Conservation (phyloP, 2,329 filamentous ascomycete species). For the Neofusicoccum parvum region DNA sequence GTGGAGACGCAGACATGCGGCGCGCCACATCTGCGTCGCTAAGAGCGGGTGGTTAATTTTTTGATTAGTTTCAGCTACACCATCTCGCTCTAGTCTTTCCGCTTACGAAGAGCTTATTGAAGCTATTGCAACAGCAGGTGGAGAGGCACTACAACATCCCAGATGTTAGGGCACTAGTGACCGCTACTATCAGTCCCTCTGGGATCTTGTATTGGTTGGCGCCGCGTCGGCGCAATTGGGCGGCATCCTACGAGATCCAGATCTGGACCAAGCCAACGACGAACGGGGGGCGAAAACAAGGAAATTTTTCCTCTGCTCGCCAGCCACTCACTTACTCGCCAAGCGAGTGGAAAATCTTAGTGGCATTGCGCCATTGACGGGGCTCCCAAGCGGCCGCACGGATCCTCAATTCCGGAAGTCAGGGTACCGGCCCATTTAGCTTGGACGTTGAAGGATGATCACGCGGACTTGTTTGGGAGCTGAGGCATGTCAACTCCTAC, state of each 20-base stretch:
- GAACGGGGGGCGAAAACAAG: not conserved
- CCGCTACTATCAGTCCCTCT: not conserved
- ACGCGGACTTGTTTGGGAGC: not conserved
- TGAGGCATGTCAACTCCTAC: not conserved
- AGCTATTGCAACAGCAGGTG: not conserved
- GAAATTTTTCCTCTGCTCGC: not conserved
- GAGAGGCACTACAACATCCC: not conserved
- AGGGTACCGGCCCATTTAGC: not conserved
- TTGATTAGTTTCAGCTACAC: not conserved
- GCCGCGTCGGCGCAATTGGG: not conserved
- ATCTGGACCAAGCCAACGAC: not conserved
- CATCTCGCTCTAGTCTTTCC: not conserved
- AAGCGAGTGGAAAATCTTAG: not conserved
- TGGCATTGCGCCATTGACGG: conserved; percentile 4
- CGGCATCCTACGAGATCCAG: not conserved
- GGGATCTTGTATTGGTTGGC: not conserved
- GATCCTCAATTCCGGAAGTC: conserved; percentile 2
- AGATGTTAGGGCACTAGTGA: conserved; percentile 2
- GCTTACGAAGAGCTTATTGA: not conserved
- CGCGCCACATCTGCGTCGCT: not conserved
- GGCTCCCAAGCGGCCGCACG: not conserved
- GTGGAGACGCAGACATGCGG: not conserved
- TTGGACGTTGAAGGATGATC: not conserved
- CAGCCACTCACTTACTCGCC: not conserved
- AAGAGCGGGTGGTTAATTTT: not conserved